Evolutionary conservation across 805 yeast species (phyloP).

Genomic region (Barnettozyma salicaria): DNA sequence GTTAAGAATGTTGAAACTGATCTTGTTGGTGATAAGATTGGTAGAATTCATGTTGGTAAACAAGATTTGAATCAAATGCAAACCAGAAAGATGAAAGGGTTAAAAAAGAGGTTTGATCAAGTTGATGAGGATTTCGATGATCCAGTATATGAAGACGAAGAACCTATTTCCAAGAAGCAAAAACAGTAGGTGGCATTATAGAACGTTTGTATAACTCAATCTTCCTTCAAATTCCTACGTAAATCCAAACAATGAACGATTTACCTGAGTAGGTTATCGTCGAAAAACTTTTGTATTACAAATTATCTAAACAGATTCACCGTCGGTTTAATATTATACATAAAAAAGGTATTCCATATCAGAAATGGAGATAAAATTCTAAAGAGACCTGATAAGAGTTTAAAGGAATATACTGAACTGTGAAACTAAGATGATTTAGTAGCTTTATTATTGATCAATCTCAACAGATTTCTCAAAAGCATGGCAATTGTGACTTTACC

Average conservation of each 20-base stretch:
- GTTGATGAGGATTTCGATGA: conserved; percentile 46
- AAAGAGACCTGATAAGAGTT: too few species aligned
- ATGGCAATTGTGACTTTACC: conserved; percentile 96
- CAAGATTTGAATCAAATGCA: conserved; percentile 88
- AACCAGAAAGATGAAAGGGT: conserved; percentile 98
- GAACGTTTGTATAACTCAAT: too few species aligned
- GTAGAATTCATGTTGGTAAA: conserved; percentile 91
- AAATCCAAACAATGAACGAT: neutral
- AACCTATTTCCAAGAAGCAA: conserved; percentile 30
- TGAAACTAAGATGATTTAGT: conserved; percentile 1
- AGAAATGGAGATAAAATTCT: too few species aligned
- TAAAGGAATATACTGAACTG: conserved; percentile 1
- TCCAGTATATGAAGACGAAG: conserved; percentile 38
- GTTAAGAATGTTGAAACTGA: conserved; percentile 89
- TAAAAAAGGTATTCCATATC: too few species aligned
- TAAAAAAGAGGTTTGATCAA: conserved; percentile 83
- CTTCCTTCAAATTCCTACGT: too few species aligned
- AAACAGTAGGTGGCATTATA: conserved; percentile 11
- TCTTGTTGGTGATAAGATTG: conserved; percentile 91
- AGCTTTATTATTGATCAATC: conserved; percentile 65
- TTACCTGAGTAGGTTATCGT: neutral
- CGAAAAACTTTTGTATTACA: neutral
- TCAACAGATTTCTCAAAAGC: conserved; percentile 81
- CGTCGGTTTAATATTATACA: too few species aligned
- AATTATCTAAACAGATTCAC: too few species aligned